These are phyloP conservation scores for Sclerotiophoma versabilis DNA, from an alignment of 2,329 filamentous ascomycete genomes.

Conservation along the genomic window DNA sequence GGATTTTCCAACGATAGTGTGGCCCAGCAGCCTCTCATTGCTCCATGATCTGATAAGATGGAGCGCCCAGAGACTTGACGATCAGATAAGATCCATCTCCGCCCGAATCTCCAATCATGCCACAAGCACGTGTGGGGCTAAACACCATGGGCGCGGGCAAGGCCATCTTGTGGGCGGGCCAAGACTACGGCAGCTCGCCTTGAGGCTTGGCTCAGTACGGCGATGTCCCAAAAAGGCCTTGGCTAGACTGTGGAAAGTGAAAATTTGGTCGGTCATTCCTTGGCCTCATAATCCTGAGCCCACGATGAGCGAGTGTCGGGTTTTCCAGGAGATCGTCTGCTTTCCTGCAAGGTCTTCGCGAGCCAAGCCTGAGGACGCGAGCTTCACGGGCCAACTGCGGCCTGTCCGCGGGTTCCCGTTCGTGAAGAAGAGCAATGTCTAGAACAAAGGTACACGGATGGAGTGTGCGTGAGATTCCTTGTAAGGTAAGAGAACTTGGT, in stretches of 20 bases:
- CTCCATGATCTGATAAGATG: slow-evolving; percentile 43
- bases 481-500: not conserved
- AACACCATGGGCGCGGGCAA: slow-evolving; percentile 9
- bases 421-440: not conserved
- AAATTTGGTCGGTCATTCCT: slow-evolving; percentile 16
- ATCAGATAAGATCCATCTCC: slow-evolving; percentile 38
- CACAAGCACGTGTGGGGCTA: slow-evolving; percentile 1
- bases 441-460: not conserved
- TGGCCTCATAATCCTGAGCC: slow-evolving; percentile 5
- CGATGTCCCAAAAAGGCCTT: slow-evolving; percentile 2
- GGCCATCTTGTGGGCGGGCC: slow-evolving; percentile 14
- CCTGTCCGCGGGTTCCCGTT: not conserved
- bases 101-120: slow-evolving; percentile 11
- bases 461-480: not conserved
- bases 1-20: slow-evolving; percentile 23
- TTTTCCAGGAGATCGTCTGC: slow-evolving; percentile 10
- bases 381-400: not conserved
- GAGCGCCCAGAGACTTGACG: slow-evolving; percentile 23
- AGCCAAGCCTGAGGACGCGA: not conserved
- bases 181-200: slow-evolving; percentile 16
- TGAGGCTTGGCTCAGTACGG: slow-evolving; percentile 14
- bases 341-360: slow-evolving; percentile 6
- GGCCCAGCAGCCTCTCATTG: slow-evolving; percentile 18
- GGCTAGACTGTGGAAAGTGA: slow-evolving; percentile 9
- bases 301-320: not conserved